Evolutionary conservation across 768 basidiomycete genomes (phyloP), one percentile per base, ranked within the genome.

Genomic region (Tricholoma furcatifolium): DNA sequence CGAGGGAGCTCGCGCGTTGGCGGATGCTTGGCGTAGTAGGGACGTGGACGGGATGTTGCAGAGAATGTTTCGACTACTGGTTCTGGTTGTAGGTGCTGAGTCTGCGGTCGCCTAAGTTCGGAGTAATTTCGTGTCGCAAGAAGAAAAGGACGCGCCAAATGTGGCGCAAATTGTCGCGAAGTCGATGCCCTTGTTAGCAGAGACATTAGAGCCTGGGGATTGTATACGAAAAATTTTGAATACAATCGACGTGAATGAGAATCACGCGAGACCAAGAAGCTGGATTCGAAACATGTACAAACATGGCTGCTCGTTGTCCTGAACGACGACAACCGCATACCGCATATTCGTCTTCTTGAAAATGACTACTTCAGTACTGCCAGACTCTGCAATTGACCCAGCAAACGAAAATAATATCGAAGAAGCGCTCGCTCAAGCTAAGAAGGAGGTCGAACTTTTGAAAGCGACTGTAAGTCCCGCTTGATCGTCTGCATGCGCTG

Each of bases 31-130:
- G 65, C 67, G 45, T 70, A 67, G 49, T 73, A 74, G n/a, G 71
- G 70, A 15, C 68, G 63, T n/a, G 70, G 74, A 51, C 59, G 64
- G 24, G 74, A 72, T 3, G 73, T 66, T 11, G 64, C 67, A 18
- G 62, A 61, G 52, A 63, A 68, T 17, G 51, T 60, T 53, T 64
- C 64, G 6, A 61, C 57, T 9, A 36, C 24, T 6, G 67, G 63
- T 40, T 64, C 53, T 3, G 50, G 48, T 12, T 47, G 55, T 18
- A 20, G 27, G 27, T 27, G 38, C 20, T 60, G 61, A 36, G 62
- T 60, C 38, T 62, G 60, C 32, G 61, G 54, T 51, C 43, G 53
- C 6, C 57, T 54, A 21, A 53, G 8, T 43, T 58, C 51, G 14
- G 62, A 57, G 20, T 60, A 64, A 15, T 31, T 52, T 21, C 60